These are phyloP conservation scores for Pseudomonodictys pantanalensis DNA, from an alignment of 495 filamentous ascomycete species.

Conservation along the genomic window DNA sequence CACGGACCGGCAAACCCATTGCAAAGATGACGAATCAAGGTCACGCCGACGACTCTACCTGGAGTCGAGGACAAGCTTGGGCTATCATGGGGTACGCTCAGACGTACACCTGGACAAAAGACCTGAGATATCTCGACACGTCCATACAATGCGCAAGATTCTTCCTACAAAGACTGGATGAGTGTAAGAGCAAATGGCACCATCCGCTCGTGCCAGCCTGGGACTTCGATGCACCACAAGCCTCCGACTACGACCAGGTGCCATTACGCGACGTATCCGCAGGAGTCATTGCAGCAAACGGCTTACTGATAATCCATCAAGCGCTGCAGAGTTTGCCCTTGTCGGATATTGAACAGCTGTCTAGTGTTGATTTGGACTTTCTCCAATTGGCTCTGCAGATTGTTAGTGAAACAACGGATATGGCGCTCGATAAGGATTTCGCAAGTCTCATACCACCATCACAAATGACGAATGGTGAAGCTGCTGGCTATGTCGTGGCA, in stretches of 20 bases:
- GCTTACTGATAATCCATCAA: constrained; percentile 17
- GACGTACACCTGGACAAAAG: constrained; percentile 23
- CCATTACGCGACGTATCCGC: constrained; percentile 18
- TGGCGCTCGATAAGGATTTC: constrained; percentile 22
- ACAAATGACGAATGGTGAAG: not conserved
- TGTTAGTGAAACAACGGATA: constrained; percentile 12
- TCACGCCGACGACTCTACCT: constrained; percentile 13
- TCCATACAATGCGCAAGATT: constrained; percentile 16
- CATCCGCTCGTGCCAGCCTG: constrained; percentile 17
- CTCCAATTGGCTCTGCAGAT: constrained; percentile 11
- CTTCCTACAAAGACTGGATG: constrained; percentile 6
- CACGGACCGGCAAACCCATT: constrained; percentile 3
- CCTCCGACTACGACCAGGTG: not conserved
- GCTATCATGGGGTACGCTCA: constrained; percentile 26
- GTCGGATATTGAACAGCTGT: no score
- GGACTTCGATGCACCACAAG: constrained; percentile 19
- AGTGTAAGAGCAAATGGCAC: constrained; percentile 9
- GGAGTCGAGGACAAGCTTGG: constrained; percentile 21
- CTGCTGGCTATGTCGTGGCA: not conserved
- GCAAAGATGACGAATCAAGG: constrained; percentile 25
- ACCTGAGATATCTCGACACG: constrained; percentile 10
- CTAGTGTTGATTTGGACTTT: constrained; percentile 1
- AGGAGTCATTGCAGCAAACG: constrained; percentile 17
- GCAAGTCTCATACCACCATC: not conserved
- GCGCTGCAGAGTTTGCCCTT: no score